phyloP scores from a whole-genome alignment of 2,329 filamentous ascomycete genomes.

The Sclerotinia sclerotiorum region DNA sequence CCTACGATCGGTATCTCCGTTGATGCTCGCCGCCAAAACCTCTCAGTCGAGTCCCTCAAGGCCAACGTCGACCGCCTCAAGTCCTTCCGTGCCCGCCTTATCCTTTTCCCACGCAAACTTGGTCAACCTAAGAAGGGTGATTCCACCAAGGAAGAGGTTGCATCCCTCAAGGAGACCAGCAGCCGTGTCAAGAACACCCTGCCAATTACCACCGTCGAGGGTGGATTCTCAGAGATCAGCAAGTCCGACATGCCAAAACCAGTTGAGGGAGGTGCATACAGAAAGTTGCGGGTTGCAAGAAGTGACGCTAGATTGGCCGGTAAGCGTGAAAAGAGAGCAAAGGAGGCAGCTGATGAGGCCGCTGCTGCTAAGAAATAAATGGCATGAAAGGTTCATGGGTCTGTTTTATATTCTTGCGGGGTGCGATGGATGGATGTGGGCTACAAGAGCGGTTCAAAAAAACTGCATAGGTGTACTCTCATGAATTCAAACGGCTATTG shows the following conservation, averaged over 20 bases:
- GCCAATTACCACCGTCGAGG: conserved; percentile 68
- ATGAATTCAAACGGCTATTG: conserved; percentile 41
- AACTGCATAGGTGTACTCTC: conserved; percentile 42
- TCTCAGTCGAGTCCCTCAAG: conserved; percentile 90
- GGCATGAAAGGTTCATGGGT: conserved; percentile 36
- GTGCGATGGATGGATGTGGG: conserved; percentile 37
- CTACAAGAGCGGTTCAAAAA: conserved; percentile 38
- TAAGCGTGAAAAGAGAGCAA: conserved; percentile 87
- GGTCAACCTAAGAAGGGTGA: conserved; percentile 94
- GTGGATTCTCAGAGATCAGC: conserved; percentile 71
- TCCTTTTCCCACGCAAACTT: conserved; percentile 94
- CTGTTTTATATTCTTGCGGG: conserved; percentile 35
- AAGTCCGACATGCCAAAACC: conserved; percentile 77
- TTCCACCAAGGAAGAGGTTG: conserved; percentile 77
- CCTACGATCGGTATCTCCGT: conserved; percentile 96
- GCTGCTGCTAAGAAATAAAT: conserved; percentile 78
- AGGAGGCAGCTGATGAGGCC: conserved; percentile 83
- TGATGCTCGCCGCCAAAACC: conserved; percentile 95
- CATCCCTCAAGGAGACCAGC: conserved; percentile 60
- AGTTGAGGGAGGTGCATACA: conserved; percentile 81
- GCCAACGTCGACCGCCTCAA: conserved; percentile 97
- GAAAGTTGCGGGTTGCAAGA: conserved; percentile 79
- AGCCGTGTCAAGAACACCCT: conserved; percentile 58
- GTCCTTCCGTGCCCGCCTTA: conserved; percentile 93
- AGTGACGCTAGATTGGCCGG: conserved; percentile 79